These are phyloP conservation scores for Mortierella sp. DNA, from an alignment of 371 early-diverging fungal genomes.

Conservation along the genomic window DNA sequence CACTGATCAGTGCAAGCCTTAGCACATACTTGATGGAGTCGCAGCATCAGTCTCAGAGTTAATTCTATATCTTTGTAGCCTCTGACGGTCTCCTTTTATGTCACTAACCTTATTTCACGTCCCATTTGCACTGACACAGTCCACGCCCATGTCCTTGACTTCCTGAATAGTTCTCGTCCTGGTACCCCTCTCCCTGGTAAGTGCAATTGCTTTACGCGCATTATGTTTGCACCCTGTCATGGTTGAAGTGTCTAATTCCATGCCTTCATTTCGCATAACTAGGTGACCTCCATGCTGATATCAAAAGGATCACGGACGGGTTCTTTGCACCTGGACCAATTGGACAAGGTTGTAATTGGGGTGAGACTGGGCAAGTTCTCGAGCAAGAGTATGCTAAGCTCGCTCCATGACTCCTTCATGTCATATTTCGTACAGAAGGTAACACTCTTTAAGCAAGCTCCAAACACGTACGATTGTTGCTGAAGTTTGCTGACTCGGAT, in stretches of 20 bases:
- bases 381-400: slow-evolving; percentile 1
- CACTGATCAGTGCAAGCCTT: too few relatives aligned
- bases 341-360: slow-evolving; percentile 21
- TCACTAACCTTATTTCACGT: too few relatives aligned
- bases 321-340: slow-evolving; percentile 1
- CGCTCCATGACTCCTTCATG: slow-evolving; percentile 7
- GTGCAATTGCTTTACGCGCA: slow-evolving; percentile 1
- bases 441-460: too few relatives aligned
- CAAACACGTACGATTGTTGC: too few relatives aligned
- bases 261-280: too few relatives aligned
- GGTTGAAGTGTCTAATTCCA: neutral
- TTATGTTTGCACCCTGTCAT: neutral
- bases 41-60: too few relatives aligned
- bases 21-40: too few relatives aligned
- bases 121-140: slow-evolving; percentile 4
- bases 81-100: too few relatives aligned
- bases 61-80: too few relatives aligned
- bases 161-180: slow-evolving; percentile 15
- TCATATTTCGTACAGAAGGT: slow-evolving; percentile 17
- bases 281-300: too few relatives aligned
- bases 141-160: slow-evolving; percentile 9
- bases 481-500: neutral
- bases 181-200: slow-evolving; percentile 13
- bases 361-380: slow-evolving; percentile 22
- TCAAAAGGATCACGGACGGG: neutral